phyloP scores from a whole-genome alignment of 2,329 filamentous ascomycete genomes.

The Grosmannia penicillata region DNA sequence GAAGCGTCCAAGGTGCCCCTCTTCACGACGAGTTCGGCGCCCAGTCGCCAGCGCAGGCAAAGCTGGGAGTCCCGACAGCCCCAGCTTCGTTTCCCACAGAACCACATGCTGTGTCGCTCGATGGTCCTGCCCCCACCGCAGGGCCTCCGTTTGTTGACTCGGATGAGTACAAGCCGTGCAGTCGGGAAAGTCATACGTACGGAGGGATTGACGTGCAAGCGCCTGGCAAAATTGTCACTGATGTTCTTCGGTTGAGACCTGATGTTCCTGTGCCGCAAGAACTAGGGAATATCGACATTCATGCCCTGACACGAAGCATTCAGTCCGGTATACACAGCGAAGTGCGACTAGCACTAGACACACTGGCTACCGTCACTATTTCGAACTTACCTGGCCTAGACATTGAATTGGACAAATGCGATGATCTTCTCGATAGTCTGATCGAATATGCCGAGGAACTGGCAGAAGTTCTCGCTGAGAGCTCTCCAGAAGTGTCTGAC shows the following conservation, averaged over 20 bases:
- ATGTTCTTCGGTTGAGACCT: conserved; percentile 55
- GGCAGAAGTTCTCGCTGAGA: conserved; percentile 68
- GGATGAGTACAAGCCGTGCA: conserved; percentile 40
- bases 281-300: conserved; percentile 77
- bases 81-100: conserved; percentile 18
- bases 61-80: conserved; percentile 17
- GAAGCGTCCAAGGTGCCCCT: conserved; percentile 31
- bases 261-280: conserved; percentile 62
- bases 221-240: conserved; percentile 47
- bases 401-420: conserved; percentile 56
- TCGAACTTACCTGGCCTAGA: conserved; percentile 48
- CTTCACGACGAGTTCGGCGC: conserved; percentile 25
- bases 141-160: conserved; percentile 27
- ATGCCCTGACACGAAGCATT: conserved; percentile 75
- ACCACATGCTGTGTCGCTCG: conserved; percentile 12
- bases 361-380: conserved; percentile 55
- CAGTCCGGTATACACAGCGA: conserved; percentile 84
- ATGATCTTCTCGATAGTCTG: conserved; percentile 77
- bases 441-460: conserved; percentile 87
- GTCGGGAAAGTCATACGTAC: conserved; percentile 40
- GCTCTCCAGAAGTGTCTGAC: conserved; percentile 74
- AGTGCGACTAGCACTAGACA: conserved; percentile 79
- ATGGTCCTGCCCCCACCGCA: conserved; percentile 15
- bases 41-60: conserved; percentile 29
- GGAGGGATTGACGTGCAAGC: conserved; percentile 60